Evolutionary conservation across 2,329 filamentous ascomycete species (phyloP).

Genomic region (Furcasterigmium furcatum): DNA sequence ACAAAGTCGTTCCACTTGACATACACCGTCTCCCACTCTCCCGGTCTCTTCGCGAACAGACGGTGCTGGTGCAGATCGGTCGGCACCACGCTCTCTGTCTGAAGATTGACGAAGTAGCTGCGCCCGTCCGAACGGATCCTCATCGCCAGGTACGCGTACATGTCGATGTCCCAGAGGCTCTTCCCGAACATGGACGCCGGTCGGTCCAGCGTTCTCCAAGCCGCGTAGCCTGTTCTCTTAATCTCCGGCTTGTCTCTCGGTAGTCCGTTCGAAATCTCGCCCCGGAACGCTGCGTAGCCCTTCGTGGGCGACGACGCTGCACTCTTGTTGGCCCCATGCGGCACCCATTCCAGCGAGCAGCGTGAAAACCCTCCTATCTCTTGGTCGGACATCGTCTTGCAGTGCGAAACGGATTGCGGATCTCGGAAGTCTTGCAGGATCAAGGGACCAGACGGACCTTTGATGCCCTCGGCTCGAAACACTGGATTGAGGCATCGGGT

Average conservation of each 20-base stretch:
- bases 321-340: conserved; percentile 2
- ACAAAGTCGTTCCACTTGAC: conserved; percentile 93
- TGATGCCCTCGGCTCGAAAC: conserved; percentile 66
- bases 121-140: conserved; percentile 87
- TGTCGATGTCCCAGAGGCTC: conserved; percentile 83
- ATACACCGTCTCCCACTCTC: conserved; percentile 93
- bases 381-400: conserved; percentile 81
- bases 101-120: conserved; percentile 91
- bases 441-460: conserved; percentile 60
- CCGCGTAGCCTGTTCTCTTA: conserved; percentile 81
- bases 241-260: conserved; percentile 72
- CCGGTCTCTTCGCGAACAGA: conserved; percentile 72
- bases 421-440: conserved; percentile 62
- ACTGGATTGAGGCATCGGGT: conserved; percentile 38
- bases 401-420: conserved; percentile 41
- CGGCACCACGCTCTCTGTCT: conserved; percentile 89
- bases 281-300: conserved; percentile 78
- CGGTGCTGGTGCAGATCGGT: conserved; percentile 97
- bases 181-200: conserved; percentile 80
- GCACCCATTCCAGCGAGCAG: conserved; percentile 65
- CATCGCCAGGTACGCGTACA: conserved; percentile 82
- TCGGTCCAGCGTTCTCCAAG: conserved; percentile 80
- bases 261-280: conserved; percentile 81
- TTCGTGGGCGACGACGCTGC: conserved; percentile 9
- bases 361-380: conserved; percentile 85